phyloP scores from a whole-genome alignment of 495 filamentous ascomycete species.

The Tirmania nivea region DNA sequence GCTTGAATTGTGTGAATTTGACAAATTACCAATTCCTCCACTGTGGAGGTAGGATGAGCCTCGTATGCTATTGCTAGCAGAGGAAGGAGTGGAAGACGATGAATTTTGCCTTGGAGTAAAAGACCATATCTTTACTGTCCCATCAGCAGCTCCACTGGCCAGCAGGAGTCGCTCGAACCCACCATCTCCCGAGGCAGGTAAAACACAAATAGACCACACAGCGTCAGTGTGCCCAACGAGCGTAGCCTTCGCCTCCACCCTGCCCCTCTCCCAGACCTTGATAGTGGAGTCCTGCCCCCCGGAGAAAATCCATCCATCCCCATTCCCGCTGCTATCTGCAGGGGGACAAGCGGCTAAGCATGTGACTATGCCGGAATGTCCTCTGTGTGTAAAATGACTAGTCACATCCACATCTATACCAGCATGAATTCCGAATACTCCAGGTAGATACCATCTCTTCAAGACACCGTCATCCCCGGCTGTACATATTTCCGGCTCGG shows the following conservation, averaged over 20 bases:
- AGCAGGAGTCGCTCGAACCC: constrained; percentile 65
- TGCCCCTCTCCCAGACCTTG: constrained; percentile 79
- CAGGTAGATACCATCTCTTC: constrained; percentile 89
- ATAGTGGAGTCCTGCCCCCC: constrained; percentile 87
- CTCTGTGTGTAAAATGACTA: constrained; percentile 84
- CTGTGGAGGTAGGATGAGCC: too few species aligned
- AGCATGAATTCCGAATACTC: constrained; percentile 29
- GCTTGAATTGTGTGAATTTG: background rate
- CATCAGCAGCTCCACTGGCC: constrained; percentile 82
- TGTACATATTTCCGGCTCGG: constrained; percentile 91
- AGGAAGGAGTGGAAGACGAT: background rate
- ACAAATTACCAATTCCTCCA: background rate
- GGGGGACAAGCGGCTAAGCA: constrained; percentile 70
- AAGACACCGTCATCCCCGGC: constrained; percentile 87
- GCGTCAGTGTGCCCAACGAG: constrained; percentile 86
- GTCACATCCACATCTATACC: constrained; percentile 66
- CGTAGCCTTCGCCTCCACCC: constrained; percentile 88
- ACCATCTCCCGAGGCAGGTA: constrained; percentile 47
- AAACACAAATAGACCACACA: constrained; percentile 84
- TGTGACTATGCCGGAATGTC: constrained; percentile 76
- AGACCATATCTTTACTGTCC: constrained; percentile 80
- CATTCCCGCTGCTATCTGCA: constrained; percentile 29
- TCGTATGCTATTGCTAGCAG: background rate
- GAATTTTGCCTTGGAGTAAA: constrained; percentile 52
- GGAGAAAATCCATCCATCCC: constrained; percentile 95